Percentiles rank a stretch among this genome's conserved stretches.
These are phyloP conservation scores for Friedmanniomyces endolithicus DNA, from an alignment of 495 filamentous ascomycete genomes.

Conservation along the genomic window DNA sequence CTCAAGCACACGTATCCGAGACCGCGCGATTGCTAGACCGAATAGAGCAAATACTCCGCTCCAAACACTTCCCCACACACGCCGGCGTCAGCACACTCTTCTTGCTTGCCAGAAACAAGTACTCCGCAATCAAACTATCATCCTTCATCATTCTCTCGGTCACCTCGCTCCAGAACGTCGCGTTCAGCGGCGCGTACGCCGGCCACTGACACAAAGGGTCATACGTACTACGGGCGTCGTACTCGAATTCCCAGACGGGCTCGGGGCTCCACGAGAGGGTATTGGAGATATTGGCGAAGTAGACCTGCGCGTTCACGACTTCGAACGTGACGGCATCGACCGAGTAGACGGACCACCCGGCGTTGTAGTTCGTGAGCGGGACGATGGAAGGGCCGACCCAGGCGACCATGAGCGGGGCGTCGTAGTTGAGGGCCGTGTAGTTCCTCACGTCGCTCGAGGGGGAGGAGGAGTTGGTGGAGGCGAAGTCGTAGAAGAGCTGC, in stretches of 20 bases:
- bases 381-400: conserved; percentile 45
- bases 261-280: conserved; percentile 27
- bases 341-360: conserved; percentile 43
- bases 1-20: background rate
- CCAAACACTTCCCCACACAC: background rate
- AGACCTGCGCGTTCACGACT: conserved; percentile 41
- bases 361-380: conserved; percentile 43
- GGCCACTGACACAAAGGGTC: conserved; percentile 35
- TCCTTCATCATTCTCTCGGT: conserved; percentile 46
- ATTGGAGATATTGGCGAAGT: conserved; percentile 38
- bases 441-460: conserved; percentile 26
- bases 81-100: background rate
- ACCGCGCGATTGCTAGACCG: conserved; percentile 2
- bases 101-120: conserved; percentile 11
- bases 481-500: conserved; percentile 36
- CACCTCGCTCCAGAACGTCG: conserved; percentile 46
- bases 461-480: conserved; percentile 22
- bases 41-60: background rate
- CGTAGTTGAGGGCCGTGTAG: conserved; percentile 21
- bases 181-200: conserved; percentile 38
- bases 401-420: conserved; percentile 31
- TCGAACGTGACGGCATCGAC: conserved; percentile 44
- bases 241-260: conserved; percentile 39
- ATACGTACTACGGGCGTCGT: conserved; percentile 42
- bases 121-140: conserved; percentile 4